Evolutionary conservation across 441 rosid species (phyloP), one percentile per base, ranked within the genome.

Genomic region (Gossypium gossypioides): DNA sequence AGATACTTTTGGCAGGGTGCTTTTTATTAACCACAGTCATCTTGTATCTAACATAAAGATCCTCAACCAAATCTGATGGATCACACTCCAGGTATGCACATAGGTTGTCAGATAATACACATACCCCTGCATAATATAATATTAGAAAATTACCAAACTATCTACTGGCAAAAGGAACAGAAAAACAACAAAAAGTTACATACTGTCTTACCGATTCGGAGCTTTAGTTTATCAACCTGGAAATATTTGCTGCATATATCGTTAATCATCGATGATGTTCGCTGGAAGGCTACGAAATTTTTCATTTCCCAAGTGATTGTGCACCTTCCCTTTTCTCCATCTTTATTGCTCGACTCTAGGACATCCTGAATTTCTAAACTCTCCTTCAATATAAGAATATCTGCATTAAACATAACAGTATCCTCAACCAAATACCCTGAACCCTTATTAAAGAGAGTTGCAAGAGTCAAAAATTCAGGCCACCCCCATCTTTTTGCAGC

Each of bases 401-500:
- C 96, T 1, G 99, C 98, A 15, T 89, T 88, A 81, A 95, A 92
- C 65, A 86, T 76, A 74, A 92, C 95, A 25, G 95, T 82, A 76
- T 95, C 99, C 80, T 92, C 96, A 73, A 89, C 89, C 69, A 95
- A 96, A 86, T 88, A 95, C 48, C 99, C 98, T 60, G 92, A 91
- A 86, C 92, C 98, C 83, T 95, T 97, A 75, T 91, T 98, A 83
- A 95, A 95, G 76, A 95, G 84, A 77, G 93, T 91, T 10, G 99
- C 89, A 71, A 95, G 98, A 2, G 99, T 95, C 78, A 95, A 92
- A 80, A 92, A 91, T 78, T 95, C 96, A 76, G 95, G 92, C 96
- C 97, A 95, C 62, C 98, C 98, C 96, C 92, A 92, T 77, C 92
- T 96, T 82, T 95, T 92, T 75, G 96, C 96, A 74, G 98, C 92